Evolutionary conservation across 345 rosid species (phyloP).

Genomic region (Citrus unshiu): DNA sequence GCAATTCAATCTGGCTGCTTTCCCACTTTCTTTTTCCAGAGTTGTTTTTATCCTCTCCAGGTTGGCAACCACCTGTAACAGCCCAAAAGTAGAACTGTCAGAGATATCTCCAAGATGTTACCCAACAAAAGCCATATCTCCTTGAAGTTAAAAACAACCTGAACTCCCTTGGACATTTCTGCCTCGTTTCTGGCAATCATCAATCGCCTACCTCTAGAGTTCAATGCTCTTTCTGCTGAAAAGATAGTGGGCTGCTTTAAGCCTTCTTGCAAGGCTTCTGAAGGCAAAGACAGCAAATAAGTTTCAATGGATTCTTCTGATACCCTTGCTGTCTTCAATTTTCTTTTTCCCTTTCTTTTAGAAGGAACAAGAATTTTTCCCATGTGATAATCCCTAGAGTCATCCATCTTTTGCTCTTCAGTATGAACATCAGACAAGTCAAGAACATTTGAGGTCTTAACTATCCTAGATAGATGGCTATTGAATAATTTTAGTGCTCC

Average conservation of each 20-base stretch:
- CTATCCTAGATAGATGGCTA: constrained; percentile 36
- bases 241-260: constrained; percentile 18
- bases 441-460: constrained; percentile 24
- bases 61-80: constrained; percentile 50
- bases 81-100: constrained; percentile 16
- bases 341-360: constrained; percentile 38
- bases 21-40: constrained; percentile 63
- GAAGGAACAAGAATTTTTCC: constrained; percentile 35
- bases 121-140: constrained; percentile 1
- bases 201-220: constrained; percentile 45
- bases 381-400: constrained; percentile 8
- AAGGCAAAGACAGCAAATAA: constrained; percentile 17
- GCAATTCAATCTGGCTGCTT: constrained; percentile 49
- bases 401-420: constrained; percentile 18
- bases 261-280: constrained; percentile 18
- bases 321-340: constrained; percentile 35
- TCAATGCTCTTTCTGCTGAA: constrained; percentile 30
- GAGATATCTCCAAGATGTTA: constrained; percentile 12
- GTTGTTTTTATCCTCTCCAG: constrained; percentile 61
- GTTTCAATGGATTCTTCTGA: constrained; percentile 5
- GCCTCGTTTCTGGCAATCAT: constrained; percentile 65
- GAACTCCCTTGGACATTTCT: constrained; percentile 63
- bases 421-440: constrained; percentile 32
- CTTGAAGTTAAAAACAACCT: constrained; percentile 47
- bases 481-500: constrained; percentile 63